These are phyloP conservation scores for Trichoderma hamatum DNA, from an alignment of 2,329 filamentous ascomycete genomes.

Conservation along the genomic window DNA sequence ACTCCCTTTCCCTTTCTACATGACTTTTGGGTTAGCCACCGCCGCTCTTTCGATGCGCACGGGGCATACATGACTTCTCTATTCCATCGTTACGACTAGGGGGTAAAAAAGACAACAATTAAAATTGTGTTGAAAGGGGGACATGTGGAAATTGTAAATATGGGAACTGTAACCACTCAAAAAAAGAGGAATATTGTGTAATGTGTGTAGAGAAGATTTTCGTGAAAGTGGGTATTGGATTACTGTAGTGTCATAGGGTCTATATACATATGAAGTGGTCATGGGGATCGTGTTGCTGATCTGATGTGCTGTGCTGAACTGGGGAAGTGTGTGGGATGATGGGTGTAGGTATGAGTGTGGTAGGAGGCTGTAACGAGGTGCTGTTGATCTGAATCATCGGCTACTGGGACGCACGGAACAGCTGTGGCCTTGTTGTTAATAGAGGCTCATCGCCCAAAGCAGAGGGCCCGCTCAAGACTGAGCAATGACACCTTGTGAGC, in stretches of 20 bases:
- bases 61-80: slow-evolving; percentile 48
- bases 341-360: slow-evolving; percentile 1
- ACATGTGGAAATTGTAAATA: slow-evolving; percentile 25
- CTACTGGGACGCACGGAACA: not conserved
- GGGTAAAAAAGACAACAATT: slow-evolving; percentile 34
- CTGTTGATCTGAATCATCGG: not conserved
- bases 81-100: slow-evolving; percentile 43
- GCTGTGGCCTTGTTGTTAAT: not conserved
- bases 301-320: slow-evolving; percentile 37
- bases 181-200: slow-evolving; percentile 33
- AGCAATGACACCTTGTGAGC: slow-evolving; percentile 54
- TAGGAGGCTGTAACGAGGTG: slow-evolving; percentile 1
- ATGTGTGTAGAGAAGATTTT: slow-evolving; percentile 36
- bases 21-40: slow-evolving; percentile 45
- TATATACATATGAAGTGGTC: slow-evolving; percentile 46
- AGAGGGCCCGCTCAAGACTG: slow-evolving; percentile 43
- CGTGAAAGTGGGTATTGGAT: slow-evolving; percentile 44
- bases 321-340: slow-evolving; percentile 25
- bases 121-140: slow-evolving; percentile 30
- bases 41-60: slow-evolving; percentile 37
- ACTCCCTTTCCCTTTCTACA: slow-evolving; percentile 48
- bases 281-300: slow-evolving; percentile 41
- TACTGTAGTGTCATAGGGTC: slow-evolving; percentile 44
- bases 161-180: slow-evolving; percentile 21
- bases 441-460: not conserved